Conservation (phyloP, 2,329 filamentous ascomycete species). For the Paecilomyces dactylethromorphus region DNA sequence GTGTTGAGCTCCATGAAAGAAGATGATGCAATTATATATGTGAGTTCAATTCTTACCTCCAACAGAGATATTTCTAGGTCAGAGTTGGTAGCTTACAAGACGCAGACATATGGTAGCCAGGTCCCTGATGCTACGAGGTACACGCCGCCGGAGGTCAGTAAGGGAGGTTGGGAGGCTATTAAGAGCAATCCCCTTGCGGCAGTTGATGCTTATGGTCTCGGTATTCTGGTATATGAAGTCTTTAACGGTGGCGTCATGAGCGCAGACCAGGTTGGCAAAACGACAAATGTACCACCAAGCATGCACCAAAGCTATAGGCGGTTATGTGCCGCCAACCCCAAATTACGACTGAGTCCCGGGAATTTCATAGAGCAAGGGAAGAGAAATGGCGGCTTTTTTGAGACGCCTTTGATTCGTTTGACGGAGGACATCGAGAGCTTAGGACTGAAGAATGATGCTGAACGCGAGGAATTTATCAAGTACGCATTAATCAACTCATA, state of each 20-base stretch:
- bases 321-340: slow-evolving; percentile 81
- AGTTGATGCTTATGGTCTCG: slow-evolving; percentile 82
- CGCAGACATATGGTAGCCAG: slow-evolving; percentile 74
- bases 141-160: slow-evolving; percentile 77
- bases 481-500: slow-evolving; percentile 24
- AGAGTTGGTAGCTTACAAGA: slow-evolving; percentile 9
- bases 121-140: slow-evolving; percentile 81
- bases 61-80: background rate
- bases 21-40: slow-evolving; percentile 87
- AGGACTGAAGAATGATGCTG: slow-evolving; percentile 75
- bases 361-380: slow-evolving; percentile 87
- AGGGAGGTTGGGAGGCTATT: slow-evolving; percentile 84
- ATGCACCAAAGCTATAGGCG: slow-evolving; percentile 93
- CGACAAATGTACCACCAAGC: slow-evolving; percentile 73
- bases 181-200: slow-evolving; percentile 75
- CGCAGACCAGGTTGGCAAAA: slow-evolving; percentile 73
- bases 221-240: slow-evolving; percentile 76
- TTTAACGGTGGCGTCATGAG: slow-evolving; percentile 81
- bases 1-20: slow-evolving; percentile 92
- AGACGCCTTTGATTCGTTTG: slow-evolving; percentile 84
- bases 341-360: slow-evolving; percentile 73
- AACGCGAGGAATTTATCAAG: slow-evolving; percentile 79
- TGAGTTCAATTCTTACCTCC: slow-evolving; percentile 29
- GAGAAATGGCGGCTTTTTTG: slow-evolving; percentile 78
- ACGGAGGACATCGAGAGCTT: slow-evolving; percentile 90